Conservation (phyloP, 768 basidiomycete genomes). For the Panaeolus cyanescens region DNA sequence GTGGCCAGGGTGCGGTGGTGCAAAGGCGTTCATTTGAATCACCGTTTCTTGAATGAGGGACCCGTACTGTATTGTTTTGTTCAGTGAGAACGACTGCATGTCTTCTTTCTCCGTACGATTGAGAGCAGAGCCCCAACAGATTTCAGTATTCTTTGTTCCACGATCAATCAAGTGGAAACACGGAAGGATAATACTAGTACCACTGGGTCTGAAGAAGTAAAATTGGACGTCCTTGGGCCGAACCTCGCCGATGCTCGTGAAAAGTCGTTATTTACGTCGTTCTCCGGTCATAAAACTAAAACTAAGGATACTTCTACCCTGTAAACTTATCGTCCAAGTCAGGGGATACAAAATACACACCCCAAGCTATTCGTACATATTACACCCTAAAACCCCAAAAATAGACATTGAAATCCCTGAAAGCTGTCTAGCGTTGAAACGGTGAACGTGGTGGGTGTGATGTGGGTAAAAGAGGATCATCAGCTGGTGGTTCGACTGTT, state of each 20-base stretch:
- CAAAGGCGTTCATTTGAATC: slow-evolving; percentile 15
- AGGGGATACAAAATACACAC: not conserved
- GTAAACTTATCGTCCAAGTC: not conserved
- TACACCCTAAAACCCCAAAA: not conserved
- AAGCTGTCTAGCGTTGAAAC: not conserved
- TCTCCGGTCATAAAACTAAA: not conserved
- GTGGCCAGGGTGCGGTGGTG: slow-evolving; percentile 19
- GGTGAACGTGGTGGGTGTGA: not conserved
- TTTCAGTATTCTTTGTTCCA: not conserved
- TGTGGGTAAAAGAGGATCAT: not conserved
- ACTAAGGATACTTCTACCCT: slow-evolving; percentile 1
- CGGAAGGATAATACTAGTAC: no score
- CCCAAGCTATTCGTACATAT: not conserved
- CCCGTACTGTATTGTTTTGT: no score
- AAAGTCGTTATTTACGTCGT: not conserved
- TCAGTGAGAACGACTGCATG: not conserved
- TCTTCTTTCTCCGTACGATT: not conserved
- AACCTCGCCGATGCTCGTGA: not conserved
- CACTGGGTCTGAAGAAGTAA: no score
- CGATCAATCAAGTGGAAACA: not conserved
- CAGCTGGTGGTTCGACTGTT: not conserved
- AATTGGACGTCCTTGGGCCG: not conserved
- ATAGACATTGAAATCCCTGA: not conserved
- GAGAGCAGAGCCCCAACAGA: not conserved
- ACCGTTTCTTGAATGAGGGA: slow-evolving; percentile 11